A percentile compares a stretch with the other conserved stretches of the same genome.
Conservation (phyloP, 2,329 filamentous ascomycete genomes). For the Pseudogymnoascus sp. region DNA sequence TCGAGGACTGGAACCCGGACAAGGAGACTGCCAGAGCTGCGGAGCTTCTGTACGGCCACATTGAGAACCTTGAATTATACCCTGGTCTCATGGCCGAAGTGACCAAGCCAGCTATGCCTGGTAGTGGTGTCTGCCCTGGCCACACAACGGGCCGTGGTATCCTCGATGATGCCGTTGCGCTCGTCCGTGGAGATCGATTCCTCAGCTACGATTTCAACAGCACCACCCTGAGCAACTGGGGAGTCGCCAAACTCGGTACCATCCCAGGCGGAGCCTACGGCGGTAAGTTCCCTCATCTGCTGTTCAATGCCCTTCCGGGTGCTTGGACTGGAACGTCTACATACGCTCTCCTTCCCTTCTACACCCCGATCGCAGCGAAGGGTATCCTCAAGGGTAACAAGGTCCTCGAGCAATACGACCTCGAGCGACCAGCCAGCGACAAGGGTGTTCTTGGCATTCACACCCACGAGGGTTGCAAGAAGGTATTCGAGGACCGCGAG, state of each 20-base stretch:
- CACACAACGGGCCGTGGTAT: slow-evolving; percentile 38
- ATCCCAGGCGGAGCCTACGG: slow-evolving; percentile 36
- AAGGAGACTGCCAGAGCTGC: slow-evolving; percentile 37
- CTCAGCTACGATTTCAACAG: slow-evolving; percentile 41
- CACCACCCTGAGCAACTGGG: slow-evolving; percentile 40
- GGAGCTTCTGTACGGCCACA: slow-evolving; percentile 40
- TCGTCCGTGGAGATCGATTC: slow-evolving; percentile 39
- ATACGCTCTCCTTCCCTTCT: slow-evolving; percentile 42
- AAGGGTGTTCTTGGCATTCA: slow-evolving; percentile 38
- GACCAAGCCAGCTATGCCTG: slow-evolving; percentile 43
- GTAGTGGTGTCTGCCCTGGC: slow-evolving; percentile 37
- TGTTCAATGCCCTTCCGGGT: slow-evolving; percentile 39
- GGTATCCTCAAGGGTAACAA: slow-evolving; percentile 40
- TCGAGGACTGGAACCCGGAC: slow-evolving; percentile 45
- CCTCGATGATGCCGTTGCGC: slow-evolving; percentile 39
- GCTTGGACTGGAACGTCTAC: slow-evolving; percentile 41
- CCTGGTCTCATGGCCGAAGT: slow-evolving; percentile 49
- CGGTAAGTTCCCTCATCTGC: slow-evolving; percentile 35
- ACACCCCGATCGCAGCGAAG: slow-evolving; percentile 40
- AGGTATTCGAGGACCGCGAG: slow-evolving; percentile 40
- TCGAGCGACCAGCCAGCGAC: slow-evolving; percentile 34
- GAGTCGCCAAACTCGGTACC: slow-evolving; percentile 35
- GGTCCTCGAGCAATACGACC: slow-evolving; percentile 38
- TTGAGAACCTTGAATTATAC: slow-evolving; percentile 48
- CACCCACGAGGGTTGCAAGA: slow-evolving; percentile 42